Evolutionary conservation across 176 grass and related monocot species (phyloP).

Genomic region (Hyparrhenia diplandra): DNA sequence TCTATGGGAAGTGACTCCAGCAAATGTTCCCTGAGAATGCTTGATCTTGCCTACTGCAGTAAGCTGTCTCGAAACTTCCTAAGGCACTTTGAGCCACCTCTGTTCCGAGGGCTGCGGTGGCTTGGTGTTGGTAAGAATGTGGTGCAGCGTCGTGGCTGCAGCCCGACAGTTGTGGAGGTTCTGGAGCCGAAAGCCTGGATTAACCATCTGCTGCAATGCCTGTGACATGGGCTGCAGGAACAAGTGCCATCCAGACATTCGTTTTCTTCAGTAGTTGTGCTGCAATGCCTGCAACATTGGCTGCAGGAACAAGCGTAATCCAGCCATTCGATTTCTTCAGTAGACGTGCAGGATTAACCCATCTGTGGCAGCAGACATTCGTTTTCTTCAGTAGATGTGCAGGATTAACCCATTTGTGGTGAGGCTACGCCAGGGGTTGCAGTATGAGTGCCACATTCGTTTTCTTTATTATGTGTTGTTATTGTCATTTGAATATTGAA

Average conservation of each 20-base stretch:
- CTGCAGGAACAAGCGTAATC: conserved; percentile 13
- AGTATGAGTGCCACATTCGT: background rate
- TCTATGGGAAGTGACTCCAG: conserved; percentile 28
- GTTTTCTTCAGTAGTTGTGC: background rate
- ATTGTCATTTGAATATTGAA: background rate
- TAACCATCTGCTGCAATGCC: conserved; percentile 62
- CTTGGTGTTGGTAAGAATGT: conserved; percentile 81
- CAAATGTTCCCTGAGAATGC: conserved; percentile 66
- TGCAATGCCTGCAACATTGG: conserved; percentile 64
- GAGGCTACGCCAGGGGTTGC: background rate
- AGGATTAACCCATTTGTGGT: no score
- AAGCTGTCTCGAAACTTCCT: conserved; percentile 56
- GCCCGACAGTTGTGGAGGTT: conserved; percentile 42
- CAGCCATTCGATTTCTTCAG: background rate
- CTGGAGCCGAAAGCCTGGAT: conserved; percentile 45
- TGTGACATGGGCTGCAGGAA: conserved; percentile 88
- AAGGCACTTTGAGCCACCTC: conserved; percentile 46
- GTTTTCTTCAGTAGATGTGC: background rate
- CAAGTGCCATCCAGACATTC: conserved; percentile 55
- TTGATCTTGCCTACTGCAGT: conserved; percentile 74
- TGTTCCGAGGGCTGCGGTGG: conserved; percentile 80
- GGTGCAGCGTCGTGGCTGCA: conserved; percentile 41
- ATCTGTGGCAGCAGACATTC: background rate
- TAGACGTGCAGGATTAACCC: background rate
- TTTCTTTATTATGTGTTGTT: background rate